Base-by-base conservation (phyloP, 768 basidiomycete genomes). In the Amanita pallidorosea region DNA sequence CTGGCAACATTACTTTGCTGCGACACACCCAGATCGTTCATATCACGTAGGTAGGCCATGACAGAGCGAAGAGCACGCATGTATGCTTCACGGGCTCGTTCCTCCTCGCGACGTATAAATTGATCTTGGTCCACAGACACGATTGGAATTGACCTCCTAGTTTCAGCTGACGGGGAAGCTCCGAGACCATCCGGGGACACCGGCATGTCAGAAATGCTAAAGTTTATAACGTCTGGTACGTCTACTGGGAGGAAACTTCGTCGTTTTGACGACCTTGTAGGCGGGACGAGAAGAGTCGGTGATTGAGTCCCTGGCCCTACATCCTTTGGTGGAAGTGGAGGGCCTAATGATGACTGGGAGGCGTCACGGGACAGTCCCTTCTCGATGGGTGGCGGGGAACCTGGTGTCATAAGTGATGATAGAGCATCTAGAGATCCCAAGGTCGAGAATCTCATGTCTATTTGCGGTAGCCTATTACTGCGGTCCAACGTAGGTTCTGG, bases 21-120 rank as follows among this genome's bases (percentile, higher is more conserved):
- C 17, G 81, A 77, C 56, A 81, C 65, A 15, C 83, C 83, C 27
- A 99, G 72, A 61, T 99, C 96, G 61, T 93, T 86, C 81, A 99
- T 85, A 59, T 99, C 96, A 59, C 83, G 82, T 17, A 99, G 76
- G 65, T 98, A 99, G 6, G 92, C 90, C 86, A 98, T 94, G 15
- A 99, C 81, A 8, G 88, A 87, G 50, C 88, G 80, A 47, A 99
- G 73, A 29, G 90, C 92, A 40, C 87, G 76, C 59, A 79, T 81
- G 62, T 85, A 85, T 27, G 80, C 74, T 60, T 88, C 86, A 27
- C 80, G 74, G 15, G 73, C 76, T 29, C 81, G 73, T 54, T 87
- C 85, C 63, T 85, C 83, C 66, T 88, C 86, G 49, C 75, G 76
- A 34, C 79, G 77, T 49, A 74, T 62, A 48, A 70, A 66, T 44